Evolutionary conservation across 805 yeast genomes (phyloP), one percentile per base, ranked within the genome.

Genomic region (Yamadazyma takamatsuzukensis): DNA sequence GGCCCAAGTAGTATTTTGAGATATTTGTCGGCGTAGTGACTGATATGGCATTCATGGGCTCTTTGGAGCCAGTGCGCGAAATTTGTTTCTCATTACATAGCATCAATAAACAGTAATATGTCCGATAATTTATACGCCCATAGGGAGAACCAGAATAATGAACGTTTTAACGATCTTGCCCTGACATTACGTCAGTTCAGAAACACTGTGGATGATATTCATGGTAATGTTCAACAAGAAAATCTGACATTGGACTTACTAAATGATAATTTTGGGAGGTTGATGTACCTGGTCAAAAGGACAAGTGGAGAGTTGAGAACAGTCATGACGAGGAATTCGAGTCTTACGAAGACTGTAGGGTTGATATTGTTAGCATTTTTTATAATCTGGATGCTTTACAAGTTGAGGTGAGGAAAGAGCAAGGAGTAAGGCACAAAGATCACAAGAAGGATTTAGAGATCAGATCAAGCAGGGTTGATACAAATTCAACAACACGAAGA

Each of bases 121-220:
- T 40, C 53, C 5, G 59, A 56, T 29, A 43, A 49, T 25, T 41
- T 64, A 25, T 66, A 66, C 47, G 49, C 67, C 26, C 63, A 60
- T 33, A 49, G 72, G 41, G 72, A 66, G 41, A 56, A 60, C 25
- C 66, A 62, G 33, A 66, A 66, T 42, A 62, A 65, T 43, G 64
- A 63, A 40, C 40, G 64, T 33, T 65, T 66, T 39, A 70, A 66
- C 33, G 64, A 59, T 36, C 53, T 66, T 19, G 70, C 72, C 0
- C 64, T 49, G 36, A 66, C 72, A 0, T 48, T 66, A 22, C 61
- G 62, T 33, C 69, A 61, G 36, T 66, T 66, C 38, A 53, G 72
- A 19, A 62, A 46, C 9, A 64, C 70, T 0, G 70, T 66, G 4
- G 63, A 60, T 33, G 72, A 66, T 31, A 66, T 66, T 4, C 67